Conservation (phyloP, 768 basidiomycete species). For the Tulasnella calospora region DNA sequence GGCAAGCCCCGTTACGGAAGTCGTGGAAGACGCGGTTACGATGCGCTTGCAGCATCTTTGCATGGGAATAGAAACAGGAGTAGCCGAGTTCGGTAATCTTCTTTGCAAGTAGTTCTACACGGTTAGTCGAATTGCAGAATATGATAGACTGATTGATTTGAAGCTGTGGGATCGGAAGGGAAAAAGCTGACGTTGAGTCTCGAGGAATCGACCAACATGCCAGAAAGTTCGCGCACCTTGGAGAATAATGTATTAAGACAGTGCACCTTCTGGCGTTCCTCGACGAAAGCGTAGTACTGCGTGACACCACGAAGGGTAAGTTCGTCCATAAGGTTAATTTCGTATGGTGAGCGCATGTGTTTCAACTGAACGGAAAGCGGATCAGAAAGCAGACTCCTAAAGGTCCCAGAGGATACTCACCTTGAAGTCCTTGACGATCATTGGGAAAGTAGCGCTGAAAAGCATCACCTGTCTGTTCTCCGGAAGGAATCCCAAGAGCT, state of each 20-base stretch:
- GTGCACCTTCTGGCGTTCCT: conserved; percentile 98
- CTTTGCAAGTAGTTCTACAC: conserved; percentile 97
- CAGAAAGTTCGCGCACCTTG: conserved; percentile 54
- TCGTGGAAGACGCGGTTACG: conserved; percentile 99
- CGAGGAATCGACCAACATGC: background rate
- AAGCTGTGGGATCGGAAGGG: conserved; percentile 50
- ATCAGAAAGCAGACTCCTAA: background rate
- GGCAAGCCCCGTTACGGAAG: conserved; percentile 96
- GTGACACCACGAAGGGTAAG: conserved; percentile 97
- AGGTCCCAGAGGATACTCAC: conserved; percentile 40
- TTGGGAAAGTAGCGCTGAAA: conserved; percentile 97
- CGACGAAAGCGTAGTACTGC: conserved; percentile 99
- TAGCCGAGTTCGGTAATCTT: conserved; percentile 99
- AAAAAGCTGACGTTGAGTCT: too few species aligned
- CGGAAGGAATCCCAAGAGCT: conserved; percentile 80
- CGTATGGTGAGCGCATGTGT: conserved; percentile 92
- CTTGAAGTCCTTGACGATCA: conserved; percentile 99
- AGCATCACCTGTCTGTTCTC: conserved; percentile 92
- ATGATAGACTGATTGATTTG: conserved; percentile 99
- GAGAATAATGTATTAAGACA: conserved; percentile 99
- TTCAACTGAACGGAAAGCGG: conserved; percentile 58
- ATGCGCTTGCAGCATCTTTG: conserved; percentile 98
- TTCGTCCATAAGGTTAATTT: conserved; percentile 99
- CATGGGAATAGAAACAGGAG: conserved; percentile 99
- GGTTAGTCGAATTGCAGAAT: conserved; percentile 99